phyloP scores from a whole-genome alignment of 441 rosid genomes.

The Aleurites moluccanus region DNA sequence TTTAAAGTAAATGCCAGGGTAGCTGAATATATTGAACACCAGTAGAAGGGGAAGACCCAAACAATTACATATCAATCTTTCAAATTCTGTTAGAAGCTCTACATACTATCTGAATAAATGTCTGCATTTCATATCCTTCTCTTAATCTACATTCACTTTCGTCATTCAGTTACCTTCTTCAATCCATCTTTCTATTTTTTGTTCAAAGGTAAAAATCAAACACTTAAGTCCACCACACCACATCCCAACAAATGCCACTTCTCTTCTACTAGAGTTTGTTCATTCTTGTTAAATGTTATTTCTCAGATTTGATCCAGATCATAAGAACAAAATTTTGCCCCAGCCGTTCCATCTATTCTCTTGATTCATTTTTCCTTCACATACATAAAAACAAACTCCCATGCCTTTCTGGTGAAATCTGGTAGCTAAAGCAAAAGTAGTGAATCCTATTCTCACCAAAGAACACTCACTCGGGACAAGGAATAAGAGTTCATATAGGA shows the following conservation, averaged over 20 bases:
- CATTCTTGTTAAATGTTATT: neutral
- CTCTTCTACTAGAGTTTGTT: neutral
- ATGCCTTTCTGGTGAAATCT: neutral
- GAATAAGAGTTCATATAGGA: neutral
- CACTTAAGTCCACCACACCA: neutral
- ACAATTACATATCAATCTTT: neutral
- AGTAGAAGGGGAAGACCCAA: neutral
- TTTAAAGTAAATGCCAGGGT: neutral
- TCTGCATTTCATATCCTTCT: neutral
- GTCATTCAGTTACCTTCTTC: neutral
- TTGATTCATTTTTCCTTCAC: neutral
- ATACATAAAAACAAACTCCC: neutral
- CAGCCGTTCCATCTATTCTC: neutral
- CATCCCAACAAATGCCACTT: neutral
- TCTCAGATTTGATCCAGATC: neutral
- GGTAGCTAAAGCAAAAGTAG: neutral
- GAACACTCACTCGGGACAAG: neutral
- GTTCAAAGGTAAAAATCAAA: neutral
- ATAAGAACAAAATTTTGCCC: neutral
- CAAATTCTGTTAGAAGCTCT: neutral
- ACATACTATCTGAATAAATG: neutral
- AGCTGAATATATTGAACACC: neutral
- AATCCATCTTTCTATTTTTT: neutral
- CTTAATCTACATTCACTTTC: neutral
- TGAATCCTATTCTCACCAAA: neutral